Evolutionary conservation across 1,284 basidiomycete genomes (phyloP).

Genomic region (Austroboletus olivaceoglutinosus): DNA sequence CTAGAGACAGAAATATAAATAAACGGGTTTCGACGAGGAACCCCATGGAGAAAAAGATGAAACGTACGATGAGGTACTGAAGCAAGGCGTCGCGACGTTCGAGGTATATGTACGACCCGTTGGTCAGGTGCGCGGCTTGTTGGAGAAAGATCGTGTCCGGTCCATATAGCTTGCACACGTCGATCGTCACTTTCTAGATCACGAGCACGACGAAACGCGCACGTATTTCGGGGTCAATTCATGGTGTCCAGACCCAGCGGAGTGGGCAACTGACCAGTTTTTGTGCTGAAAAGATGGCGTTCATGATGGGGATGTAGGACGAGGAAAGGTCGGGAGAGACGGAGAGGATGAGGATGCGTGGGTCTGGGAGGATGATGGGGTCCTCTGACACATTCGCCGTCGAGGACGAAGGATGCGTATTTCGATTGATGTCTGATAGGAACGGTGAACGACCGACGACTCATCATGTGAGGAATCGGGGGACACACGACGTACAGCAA

Average conservation of each 20-base stretch:
- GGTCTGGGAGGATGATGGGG: conserved; percentile 56
- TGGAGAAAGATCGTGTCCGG: conserved; percentile 94
- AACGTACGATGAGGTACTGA: conserved; percentile 80
- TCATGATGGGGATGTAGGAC: conserved; percentile 98
- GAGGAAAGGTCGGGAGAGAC: conserved; percentile 87
- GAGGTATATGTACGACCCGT: conserved; percentile 88
- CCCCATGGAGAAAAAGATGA: background rate
- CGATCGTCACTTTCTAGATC: conserved; percentile 87
- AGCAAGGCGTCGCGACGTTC: conserved; percentile 79
- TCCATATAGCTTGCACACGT: conserved; percentile 91
- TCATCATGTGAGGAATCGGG: too few relatives aligned
- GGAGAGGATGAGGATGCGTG: conserved; percentile 88
- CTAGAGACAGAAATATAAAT: conserved; percentile 40
- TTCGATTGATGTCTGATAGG: conserved; percentile 80
- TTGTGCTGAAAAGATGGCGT: conserved; percentile 98
- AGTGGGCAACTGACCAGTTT: conserved; percentile 64
- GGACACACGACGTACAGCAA: conserved; percentile 63
- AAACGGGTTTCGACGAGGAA: background rate
- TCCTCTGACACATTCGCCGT: conserved; percentile 37
- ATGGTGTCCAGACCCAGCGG: too few relatives aligned
- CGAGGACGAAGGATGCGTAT: conserved; percentile 46
- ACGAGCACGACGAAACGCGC: background rate
- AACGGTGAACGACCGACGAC: background rate
- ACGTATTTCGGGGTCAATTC: too few relatives aligned
- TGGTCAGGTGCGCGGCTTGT: conserved; percentile 94